phyloP scores from a whole-genome alignment of 306 rosid genomes.

The Castanea sativa region DNA sequence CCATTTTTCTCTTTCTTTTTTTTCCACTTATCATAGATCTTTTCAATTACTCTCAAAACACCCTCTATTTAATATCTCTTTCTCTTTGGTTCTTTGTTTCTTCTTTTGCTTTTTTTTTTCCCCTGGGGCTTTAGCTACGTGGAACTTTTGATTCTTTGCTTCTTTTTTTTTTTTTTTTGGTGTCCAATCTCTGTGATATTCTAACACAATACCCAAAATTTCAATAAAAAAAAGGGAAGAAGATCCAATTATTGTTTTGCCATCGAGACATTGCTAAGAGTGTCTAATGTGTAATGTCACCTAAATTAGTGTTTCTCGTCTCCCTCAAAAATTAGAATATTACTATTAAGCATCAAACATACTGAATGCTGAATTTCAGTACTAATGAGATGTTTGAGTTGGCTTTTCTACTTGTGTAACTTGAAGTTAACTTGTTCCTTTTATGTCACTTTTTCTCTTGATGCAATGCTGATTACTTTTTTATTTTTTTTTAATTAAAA shows the following conservation, averaged over 20 bases:
- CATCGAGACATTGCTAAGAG: neutral
- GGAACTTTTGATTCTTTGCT: neutral
- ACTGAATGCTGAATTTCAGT: neutral
- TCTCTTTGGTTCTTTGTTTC: neutral
- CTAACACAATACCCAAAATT: neutral
- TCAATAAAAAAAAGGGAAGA: neutral
- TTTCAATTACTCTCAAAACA: neutral
- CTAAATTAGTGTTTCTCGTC: neutral
- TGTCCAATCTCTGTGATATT: neutral
- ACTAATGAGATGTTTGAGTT: neutral
- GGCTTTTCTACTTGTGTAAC: neutral
- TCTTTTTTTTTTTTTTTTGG: neutral
- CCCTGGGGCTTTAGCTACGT: neutral
- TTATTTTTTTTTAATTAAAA: too few species aligned
- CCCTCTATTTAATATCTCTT: too few species aligned
- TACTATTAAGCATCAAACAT: neutral
- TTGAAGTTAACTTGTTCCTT: neutral
- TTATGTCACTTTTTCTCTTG: neutral
- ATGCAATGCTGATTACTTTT: neutral
- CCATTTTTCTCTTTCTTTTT: neutral
- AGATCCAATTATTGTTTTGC: neutral
- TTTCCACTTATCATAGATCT: neutral
- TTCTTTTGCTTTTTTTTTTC: neutral
- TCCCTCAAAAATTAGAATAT: neutral
- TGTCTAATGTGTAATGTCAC: too few species aligned